Evolutionary conservation across 2,329 filamentous ascomycete species (phyloP).

Genomic region (Truncatella angustata): DNA sequence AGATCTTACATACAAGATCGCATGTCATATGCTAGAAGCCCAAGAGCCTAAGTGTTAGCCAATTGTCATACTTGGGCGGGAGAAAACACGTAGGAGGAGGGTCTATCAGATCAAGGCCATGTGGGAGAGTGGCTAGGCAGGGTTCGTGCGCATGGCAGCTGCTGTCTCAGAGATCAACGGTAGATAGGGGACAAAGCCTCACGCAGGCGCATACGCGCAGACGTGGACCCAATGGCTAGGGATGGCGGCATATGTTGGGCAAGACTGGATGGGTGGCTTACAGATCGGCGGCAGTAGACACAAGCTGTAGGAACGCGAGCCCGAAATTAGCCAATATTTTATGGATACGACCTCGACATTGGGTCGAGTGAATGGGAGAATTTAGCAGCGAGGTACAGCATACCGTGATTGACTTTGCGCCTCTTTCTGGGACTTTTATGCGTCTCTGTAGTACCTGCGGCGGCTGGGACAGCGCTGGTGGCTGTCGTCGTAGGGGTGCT

Average conservation of each 20-base stretch:
- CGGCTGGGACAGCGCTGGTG: background rate
- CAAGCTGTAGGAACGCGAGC: slow-evolving; percentile 63
- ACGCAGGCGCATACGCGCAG: slow-evolving; percentile 23
- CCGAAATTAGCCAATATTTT: slow-evolving; percentile 32
- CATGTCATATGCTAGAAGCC: slow-evolving; percentile 81
- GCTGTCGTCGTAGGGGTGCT: slow-evolving; percentile 9
- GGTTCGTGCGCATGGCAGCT: slow-evolving; percentile 4
- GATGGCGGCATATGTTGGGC: slow-evolving; percentile 25
- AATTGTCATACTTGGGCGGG: slow-evolving; percentile 23
- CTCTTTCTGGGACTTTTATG: slow-evolving; percentile 73
- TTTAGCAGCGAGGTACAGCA: slow-evolving; percentile 34
- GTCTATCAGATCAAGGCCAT: slow-evolving; percentile 1
- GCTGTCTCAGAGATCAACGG: slow-evolving; percentile 14
- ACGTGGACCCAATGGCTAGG: slow-evolving; percentile 30
- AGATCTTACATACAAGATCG: slow-evolving; percentile 70
- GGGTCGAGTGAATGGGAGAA: slow-evolving; percentile 18
- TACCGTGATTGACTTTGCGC: slow-evolving; percentile 88
- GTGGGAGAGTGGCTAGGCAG: slow-evolving; percentile 9
- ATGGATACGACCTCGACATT: slow-evolving; percentile 18
- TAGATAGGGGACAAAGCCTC: slow-evolving; percentile 17
- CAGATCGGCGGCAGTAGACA: slow-evolving; percentile 86
- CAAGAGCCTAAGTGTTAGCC: slow-evolving; percentile 44
- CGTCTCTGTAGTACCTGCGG: slow-evolving; percentile 22
- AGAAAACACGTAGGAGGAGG: slow-evolving; percentile 1
- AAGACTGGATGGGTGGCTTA: slow-evolving; percentile 52